Evolutionary conservation across 495 filamentous ascomycete genomes (phyloP), one percentile per base, ranked within the genome.

Genomic region (Annulohypoxylon moriforme): DNA sequence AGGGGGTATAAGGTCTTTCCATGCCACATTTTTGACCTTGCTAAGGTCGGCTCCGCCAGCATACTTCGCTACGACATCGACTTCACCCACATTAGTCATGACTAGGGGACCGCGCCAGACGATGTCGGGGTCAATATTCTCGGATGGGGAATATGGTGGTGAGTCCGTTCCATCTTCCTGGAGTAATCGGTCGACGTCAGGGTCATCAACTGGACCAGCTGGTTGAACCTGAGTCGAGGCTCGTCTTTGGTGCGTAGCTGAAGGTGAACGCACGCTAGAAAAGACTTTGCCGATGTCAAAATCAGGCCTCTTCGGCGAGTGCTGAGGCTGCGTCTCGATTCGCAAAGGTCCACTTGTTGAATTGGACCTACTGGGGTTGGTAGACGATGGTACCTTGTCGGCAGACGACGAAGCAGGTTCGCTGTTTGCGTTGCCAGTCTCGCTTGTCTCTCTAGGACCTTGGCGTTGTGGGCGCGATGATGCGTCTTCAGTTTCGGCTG

Each of bases 101-200:
- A 85, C 79, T 20, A 98, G 77, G 38, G 83, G 89, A 36, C 96
- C 96, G 60, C 87, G 89, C 96, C 96, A 99, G 49, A 94, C 83
- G 24, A 86, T 82, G 33, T 95, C 92, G 25, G 89, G 86, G 10
- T 87, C 80, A 64, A 89, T 89, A 36, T 92, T 90, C 50, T 89
- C 87, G 3, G 74, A 81, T 0, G 94, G 94, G 1, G 93, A 96
- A 78, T 97, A 97, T 4, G 92, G 90, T 5, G 93, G 92, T 8
- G 93, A 95, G 18, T 94, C 91, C 25, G 87, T 88, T n/a, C 88
- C 86, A 49, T 94, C 94, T 66, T 97, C 94, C 73, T 93, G 89
- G 4, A 99, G 85, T 50, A 99, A 81, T 56, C 92, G 87, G 78
- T 99, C 96, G 44, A 99, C 94, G 66, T 99, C 96, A 14, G 93